Base-by-base conservation (phyloP, 305 asterid species). In the Fraxinus velutina region DNA sequence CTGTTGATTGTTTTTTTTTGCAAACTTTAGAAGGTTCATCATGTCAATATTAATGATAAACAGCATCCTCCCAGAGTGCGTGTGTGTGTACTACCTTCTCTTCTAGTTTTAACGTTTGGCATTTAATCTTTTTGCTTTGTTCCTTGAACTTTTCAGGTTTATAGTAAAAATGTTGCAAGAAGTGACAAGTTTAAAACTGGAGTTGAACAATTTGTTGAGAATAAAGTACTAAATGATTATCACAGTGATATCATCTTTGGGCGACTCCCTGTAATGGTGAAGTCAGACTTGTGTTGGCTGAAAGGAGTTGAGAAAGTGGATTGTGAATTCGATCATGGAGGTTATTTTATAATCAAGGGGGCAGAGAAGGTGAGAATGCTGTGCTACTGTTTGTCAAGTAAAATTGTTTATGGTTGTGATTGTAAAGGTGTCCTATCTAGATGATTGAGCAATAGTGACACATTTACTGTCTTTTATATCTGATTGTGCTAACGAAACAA, bases 281-380 rank as follows among this genome's bases (percentile, higher is more conserved):
- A 88, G 75, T 96, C 98, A 5, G 94, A 90, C 79, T 75, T 90
- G 72, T 96, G 98, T 87, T 88, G 93, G 95, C 89, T 85, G 98
- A 90, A 78, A 52, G 84, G 47, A 68, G 73, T 13, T 1, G 88
- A 90, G 37, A 87, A 91, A 86, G 82, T 33, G 84, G 98, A 96
- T 76, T 96, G 98, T 75, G 97, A 92, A n/a, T 93, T 92, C 78
- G 99, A 94, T 50, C 87, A 92, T 34, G 99, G 99, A 78, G 99
- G 99, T 37, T 96, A 94, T 84, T 96, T 96, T 81, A 86, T 96
- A 8, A 86, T 96, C 86, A 96, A 96, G 91, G 99, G 99, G 66
- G 98, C 98, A 24, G 98, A 94, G 88, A 96, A 96, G 98, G 99
- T 96, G 79, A 86, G 83, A 79, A 42, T 78, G 76, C 39, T 27